These are phyloP conservation scores for Cladophialophora immunda DNA, from an alignment of 2,329 filamentous ascomycete species.

Conservation along the genomic window DNA sequence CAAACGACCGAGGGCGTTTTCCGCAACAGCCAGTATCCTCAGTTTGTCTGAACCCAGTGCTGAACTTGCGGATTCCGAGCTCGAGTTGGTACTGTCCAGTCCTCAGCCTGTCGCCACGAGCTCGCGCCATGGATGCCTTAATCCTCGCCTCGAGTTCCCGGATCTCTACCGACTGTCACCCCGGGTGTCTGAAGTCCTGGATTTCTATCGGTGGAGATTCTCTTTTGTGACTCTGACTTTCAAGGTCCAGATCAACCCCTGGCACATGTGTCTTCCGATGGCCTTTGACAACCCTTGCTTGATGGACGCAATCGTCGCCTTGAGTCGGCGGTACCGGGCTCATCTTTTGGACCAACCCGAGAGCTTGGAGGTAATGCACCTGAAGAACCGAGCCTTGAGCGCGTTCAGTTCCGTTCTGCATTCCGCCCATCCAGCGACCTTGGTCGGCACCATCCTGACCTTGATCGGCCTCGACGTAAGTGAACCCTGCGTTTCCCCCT, in stretches of 20 bases:
- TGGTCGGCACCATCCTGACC: slow-evolving; percentile 14
- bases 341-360: slow-evolving; percentile 15
- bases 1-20: background rate
- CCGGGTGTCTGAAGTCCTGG: background rate
- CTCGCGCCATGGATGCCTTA: background rate
- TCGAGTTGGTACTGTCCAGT: no score
- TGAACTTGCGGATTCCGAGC: no score
- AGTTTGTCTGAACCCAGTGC: slow-evolving; percentile 2
- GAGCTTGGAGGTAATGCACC: slow-evolving; percentile 15
- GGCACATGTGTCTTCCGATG: slow-evolving; percentile 25
- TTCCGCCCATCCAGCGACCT: background rate
- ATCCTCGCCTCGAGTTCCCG: background rate
- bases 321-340: slow-evolving; percentile 14
- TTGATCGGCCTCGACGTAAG: slow-evolving; percentile 16
- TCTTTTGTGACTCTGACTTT: slow-evolving; percentile 15
- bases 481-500: background rate
- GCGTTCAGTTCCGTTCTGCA: slow-evolving; percentile 3
- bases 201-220: slow-evolving; percentile 24
- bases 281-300: slow-evolving; percentile 18
- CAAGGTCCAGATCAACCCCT: slow-evolving; percentile 21
- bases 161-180: slow-evolving; percentile 6
- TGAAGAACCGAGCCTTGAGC: slow-evolving; percentile 20
- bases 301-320: slow-evolving; percentile 18
- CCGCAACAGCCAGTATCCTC: background rate
- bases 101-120: background rate